Base-by-base conservation (phyloP, 1,284 basidiomycete species). In the Omphalotus olearius region DNA sequence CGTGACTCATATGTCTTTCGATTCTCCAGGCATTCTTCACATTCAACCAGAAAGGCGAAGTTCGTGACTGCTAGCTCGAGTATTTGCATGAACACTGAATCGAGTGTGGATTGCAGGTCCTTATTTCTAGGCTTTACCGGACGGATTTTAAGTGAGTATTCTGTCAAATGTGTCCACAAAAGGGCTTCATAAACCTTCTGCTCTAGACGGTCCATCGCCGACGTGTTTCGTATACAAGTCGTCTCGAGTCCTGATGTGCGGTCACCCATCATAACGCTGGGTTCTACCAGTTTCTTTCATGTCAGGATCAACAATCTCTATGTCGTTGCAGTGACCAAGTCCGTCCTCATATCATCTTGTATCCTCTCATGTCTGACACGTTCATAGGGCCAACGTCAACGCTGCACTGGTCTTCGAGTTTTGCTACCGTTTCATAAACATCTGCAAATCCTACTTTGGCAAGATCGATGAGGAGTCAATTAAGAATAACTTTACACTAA, bases 331-430 rank as follows among this genome's bases (percentile, higher is more conserved):
- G 93, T 97, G 9, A 97, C 94, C 37, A 98, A 95, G 93, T 95
- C 60, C 64, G 85, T 67, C 16, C 13, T 18, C 51, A 20, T 13
- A 37, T 23, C 14, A 45, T n/a, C 17, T 25, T 20, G 36, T 18
- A 6, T 40, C 20, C 17, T 16, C 40, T 42, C 28, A 47, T 11
- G 38, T 40, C 30, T 42, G 37, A 49, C 40, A n/a, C 11, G 10
- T n/a, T 13, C 25, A 14, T 59, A 93, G 92, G 68, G 91, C 85
- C 65, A 99, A 99, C 63, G 95, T 93, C 38, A 98, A 98, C 60
- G 96, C 96, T 1, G 97, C 96, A 0, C 83, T 99, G 16, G 91
- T 99, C 6, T 99, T 98, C 71, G 97, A 99, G 68, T 98, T 95
- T 68, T 87, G 92, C 69, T 98, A 98, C 72, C 85, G 93, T 30